Base-by-base conservation (phyloP, 495 filamentous ascomycete genomes). In the Hyaloscypha hepaticicola region DNA sequence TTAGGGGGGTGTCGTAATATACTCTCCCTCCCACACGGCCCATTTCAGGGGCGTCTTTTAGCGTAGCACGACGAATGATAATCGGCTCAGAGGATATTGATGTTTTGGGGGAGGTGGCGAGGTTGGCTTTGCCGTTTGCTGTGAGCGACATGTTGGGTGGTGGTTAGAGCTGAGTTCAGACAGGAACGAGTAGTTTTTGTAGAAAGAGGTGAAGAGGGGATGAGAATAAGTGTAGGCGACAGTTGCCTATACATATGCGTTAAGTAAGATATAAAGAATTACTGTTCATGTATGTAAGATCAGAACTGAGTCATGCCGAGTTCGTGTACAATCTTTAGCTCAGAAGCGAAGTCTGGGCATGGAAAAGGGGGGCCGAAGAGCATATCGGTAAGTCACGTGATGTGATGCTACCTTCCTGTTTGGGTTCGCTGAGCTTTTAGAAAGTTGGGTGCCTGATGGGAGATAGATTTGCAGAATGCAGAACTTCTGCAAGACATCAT, bases 11-110 rank as follows among this genome's bases (percentile, higher is more conserved):
- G 25, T 63, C 9, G 52, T n/a, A 51, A 59, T 72, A 69, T 5
- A 64, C 61, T 26, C 5, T 56, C 5, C 64, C 67, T 25, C 67
- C 64, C 7, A 69, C 26, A 2, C n/a, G 16, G 28, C 70, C 70
- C 1, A 72, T 55, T 22, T 22, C 9, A 0, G 19, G 4, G 8
- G 3, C 34, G 3, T 72, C 66, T 2, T 6, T 14, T 38, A 72
- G n/a, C 9, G 19, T n/a, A 6, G 58, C 69, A 7, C 16, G 50
- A 8, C 69, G 66, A 45, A 72, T 64, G 33, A 58, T 64, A 11
- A 67, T 61, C 11, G 33, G 11, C 12, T 45, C 38, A 4, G 14
- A n/a, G 24, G 57, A 22, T n/a, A n/a, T n/a, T n/a, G n/a, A n/a
- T n/a, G n/a, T n/a, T n/a, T n/a, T n/a, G 14, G 21, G 21, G 45